phyloP scores from a whole-genome alignment of 2,329 filamentous ascomycete genomes.

The Cryphonectria radicalis region DNA sequence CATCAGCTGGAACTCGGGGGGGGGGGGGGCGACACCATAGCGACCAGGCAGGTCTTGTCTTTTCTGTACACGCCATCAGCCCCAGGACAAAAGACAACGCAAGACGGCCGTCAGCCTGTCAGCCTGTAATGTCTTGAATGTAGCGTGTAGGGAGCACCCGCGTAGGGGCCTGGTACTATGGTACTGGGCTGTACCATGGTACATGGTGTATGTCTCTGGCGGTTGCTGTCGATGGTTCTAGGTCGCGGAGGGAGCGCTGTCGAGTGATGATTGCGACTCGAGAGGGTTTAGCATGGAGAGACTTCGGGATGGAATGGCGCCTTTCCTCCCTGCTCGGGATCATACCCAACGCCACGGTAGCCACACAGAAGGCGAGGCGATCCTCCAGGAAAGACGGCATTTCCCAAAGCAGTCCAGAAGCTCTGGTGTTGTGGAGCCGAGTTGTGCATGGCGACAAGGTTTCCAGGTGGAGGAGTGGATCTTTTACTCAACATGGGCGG shows the following conservation, averaged over 20 bases:
- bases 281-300: background rate
- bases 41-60: background rate
- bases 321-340: slow-evolving; percentile 4
- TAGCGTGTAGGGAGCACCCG: background rate
- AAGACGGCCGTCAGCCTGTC: background rate
- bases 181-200: background rate
- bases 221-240: background rate
- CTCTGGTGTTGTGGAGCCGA: slow-evolving; percentile 5
- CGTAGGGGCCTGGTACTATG: background rate
- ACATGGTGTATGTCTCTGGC: no score
- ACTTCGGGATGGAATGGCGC: slow-evolving; percentile 1
- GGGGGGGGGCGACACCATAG: background rate
- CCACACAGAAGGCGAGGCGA: slow-evolving; percentile 3
- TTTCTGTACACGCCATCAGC: background rate
- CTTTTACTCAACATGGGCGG: slow-evolving; percentile 1
- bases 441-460: slow-evolving; percentile 17
- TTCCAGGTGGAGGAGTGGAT: slow-evolving; percentile 9
- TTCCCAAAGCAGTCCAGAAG: slow-evolving; percentile 9
- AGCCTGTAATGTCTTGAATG: background rate
- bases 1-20: background rate
- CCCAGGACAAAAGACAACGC: background rate
- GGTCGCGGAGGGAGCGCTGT: background rate
- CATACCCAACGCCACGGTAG: slow-evolving; percentile 12
- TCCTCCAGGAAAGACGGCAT: slow-evolving; percentile 7
- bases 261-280: background rate